phyloP scores from a whole-genome alignment of 805 yeast species.

The Starmerella geochares region DNA sequence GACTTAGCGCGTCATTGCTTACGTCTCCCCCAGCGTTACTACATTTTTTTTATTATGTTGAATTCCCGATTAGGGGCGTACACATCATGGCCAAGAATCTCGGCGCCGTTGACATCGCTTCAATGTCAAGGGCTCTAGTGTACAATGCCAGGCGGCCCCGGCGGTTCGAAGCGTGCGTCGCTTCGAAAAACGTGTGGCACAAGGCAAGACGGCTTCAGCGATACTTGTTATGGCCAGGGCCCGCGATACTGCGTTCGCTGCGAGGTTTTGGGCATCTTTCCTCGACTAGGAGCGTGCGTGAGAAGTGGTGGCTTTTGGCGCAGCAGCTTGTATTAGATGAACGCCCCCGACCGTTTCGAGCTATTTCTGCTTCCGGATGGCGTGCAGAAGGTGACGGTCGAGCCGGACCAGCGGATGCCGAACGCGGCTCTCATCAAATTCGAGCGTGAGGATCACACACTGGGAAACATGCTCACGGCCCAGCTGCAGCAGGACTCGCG shows the following conservation, averaged over 20 bases:
- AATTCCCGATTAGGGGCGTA: too few relatives aligned
- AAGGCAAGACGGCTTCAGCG: too few relatives aligned
- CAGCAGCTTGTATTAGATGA: slow-evolving; percentile 42
- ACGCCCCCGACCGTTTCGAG: slow-evolving; percentile 99
- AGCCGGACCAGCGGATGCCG: slow-evolving; percentile 91
- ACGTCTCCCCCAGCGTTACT: too few relatives aligned
- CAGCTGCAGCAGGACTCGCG: slow-evolving; percentile 76
- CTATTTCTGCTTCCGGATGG: slow-evolving; percentile 96
- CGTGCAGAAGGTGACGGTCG: slow-evolving; percentile 78
- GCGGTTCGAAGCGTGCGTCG: background rate
- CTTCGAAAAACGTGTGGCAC: background rate
- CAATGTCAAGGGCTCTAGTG: too few relatives aligned
- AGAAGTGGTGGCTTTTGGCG: background rate
- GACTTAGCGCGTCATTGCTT: too few relatives aligned
- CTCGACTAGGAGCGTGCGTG: background rate
- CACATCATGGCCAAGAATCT: too few relatives aligned
- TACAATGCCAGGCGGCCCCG: too few relatives aligned
- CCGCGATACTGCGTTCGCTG: background rate
- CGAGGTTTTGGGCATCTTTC: background rate
- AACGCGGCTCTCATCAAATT: slow-evolving; percentile 87
- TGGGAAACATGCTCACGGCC: slow-evolving; percentile 79
- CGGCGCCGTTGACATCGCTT: too few relatives aligned
- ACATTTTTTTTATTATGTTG: too few relatives aligned
- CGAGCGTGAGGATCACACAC: slow-evolving; percentile 95
- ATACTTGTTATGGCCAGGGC: too few relatives aligned